A percentile compares a stretch with the other conserved stretches of the same genome.
Evolutionary conservation across 306 rosid genomes (phyloP).

Genomic region (Quercus ilex): DNA sequence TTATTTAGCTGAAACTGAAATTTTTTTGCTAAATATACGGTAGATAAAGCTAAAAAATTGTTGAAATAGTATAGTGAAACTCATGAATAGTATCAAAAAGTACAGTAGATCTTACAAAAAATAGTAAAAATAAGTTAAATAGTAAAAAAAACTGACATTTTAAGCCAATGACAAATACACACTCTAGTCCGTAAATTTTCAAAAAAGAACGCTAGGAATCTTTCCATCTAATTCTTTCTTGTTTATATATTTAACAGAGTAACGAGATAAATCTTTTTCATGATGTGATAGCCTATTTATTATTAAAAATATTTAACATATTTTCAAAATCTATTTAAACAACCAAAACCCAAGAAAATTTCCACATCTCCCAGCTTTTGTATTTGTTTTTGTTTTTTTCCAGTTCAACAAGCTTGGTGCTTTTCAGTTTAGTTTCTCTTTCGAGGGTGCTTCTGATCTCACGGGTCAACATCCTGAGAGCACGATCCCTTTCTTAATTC

Average conservation of each 20-base stretch:
- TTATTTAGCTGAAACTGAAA: accelerated
- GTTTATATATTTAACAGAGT: too few species aligned
- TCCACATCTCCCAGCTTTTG: too few species aligned
- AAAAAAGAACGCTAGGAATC: too few species aligned
- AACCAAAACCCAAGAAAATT: too few species aligned
- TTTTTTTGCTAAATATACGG: accelerated
- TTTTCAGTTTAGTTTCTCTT: slow-evolving; percentile 63
- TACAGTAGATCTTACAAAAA: accelerated
- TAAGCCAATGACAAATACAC: accelerated
- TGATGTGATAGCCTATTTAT: too few species aligned
- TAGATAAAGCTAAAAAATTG: accelerated
- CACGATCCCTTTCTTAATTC: slow-evolving; percentile 65
- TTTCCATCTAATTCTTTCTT: too few species aligned
- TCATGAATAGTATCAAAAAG: too few species aligned
- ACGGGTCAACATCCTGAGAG: slow-evolving; percentile 70
- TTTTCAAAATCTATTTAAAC: too few species aligned
- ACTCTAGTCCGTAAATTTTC: too few species aligned
- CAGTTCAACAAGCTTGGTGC: slow-evolving; percentile 51
- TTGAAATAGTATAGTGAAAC: accelerated
- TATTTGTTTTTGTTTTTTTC: slow-evolving; percentile 6
- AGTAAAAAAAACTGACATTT: accelerated
- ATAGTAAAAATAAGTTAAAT: too few species aligned
- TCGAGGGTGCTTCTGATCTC: slow-evolving; percentile 75
- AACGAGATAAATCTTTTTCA: too few species aligned
- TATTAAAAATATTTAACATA: too few species aligned